Evolutionary conservation across 1,139 yeast species (phyloP).

Genomic region (Yamadazyma conglobata): DNA sequence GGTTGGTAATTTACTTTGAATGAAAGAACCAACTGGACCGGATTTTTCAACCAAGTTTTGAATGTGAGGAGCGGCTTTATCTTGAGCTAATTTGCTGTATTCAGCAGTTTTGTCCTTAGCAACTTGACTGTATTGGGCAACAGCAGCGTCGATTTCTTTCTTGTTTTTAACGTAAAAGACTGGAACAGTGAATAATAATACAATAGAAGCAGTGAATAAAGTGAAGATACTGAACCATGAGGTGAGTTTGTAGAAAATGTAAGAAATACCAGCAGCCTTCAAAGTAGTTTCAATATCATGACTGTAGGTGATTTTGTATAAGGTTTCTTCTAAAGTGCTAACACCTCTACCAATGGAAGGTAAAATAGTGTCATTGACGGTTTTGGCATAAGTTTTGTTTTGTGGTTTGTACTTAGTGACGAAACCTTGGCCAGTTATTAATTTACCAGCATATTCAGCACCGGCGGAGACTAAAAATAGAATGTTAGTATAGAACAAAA

Average conservation of each 20-base stretch:
- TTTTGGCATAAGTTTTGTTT: conserved; percentile 34
- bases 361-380: conserved; percentile 37
- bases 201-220: conserved; percentile 53
- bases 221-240: conserved; percentile 75
- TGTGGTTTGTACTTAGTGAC: conserved; percentile 63
- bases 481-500: conserved; percentile 24
- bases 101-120: conserved; percentile 58
- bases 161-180: conserved; percentile 70
- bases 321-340: conserved; percentile 42
- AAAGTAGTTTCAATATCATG: conserved; percentile 66
- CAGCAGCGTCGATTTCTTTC: conserved; percentile 74
- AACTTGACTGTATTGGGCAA: conserved; percentile 52
- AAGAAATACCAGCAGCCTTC: conserved; percentile 66
- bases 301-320: conserved; percentile 62
- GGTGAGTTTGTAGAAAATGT: conserved; percentile 67
- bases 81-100: conserved; percentile 47
- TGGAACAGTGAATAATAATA: conserved; percentile 73
- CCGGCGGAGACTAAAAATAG: conserved; percentile 49
- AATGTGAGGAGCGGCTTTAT: conserved; percentile 49
- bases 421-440: conserved; percentile 67
- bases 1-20: conserved; percentile 58
- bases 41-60: conserved; percentile 49
- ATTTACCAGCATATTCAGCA: conserved; percentile 66
- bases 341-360: conserved; percentile 44
- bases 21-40: conserved; percentile 61